Percentiles rank a stretch among this genome's conserved stretches.
Evolutionary conservation across 139 green algal species (phyloP).

Genomic region (Marvania coccoides): DNA sequence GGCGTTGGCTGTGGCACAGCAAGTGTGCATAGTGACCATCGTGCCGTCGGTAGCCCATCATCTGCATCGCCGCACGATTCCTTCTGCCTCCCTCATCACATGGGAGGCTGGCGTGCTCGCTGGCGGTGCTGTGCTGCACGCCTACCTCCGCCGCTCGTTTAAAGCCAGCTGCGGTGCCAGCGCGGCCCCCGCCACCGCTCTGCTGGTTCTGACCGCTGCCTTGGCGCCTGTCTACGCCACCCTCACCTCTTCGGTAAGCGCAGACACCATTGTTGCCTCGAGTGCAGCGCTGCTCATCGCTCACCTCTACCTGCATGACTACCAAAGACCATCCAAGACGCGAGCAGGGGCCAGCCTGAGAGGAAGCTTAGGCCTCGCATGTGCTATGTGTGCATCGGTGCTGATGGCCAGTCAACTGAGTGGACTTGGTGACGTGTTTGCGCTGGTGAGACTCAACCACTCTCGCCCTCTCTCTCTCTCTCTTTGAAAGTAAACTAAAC

Average conservation of each 20-base stretch:
- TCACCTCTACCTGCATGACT: slow-evolving; percentile 85
- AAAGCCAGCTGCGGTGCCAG: background rate
- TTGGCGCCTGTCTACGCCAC: slow-evolving; percentile 69
- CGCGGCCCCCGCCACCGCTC: background rate
- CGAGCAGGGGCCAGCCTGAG: slow-evolving; percentile 44
- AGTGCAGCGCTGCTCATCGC: slow-evolving; percentile 42
- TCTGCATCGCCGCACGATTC: slow-evolving; percentile 22
- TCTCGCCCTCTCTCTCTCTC: background rate
- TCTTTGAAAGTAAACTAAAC: background rate
- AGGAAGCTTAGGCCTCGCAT: slow-evolving; percentile 65
- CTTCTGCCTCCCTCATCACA: background rate
- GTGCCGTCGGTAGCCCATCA: slow-evolving; percentile 40
- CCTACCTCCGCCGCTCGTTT: background rate
- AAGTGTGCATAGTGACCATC: slow-evolving; percentile 51
- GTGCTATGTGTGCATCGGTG: slow-evolving; percentile 61
- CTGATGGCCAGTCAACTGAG: slow-evolving; percentile 68
- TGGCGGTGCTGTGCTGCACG: background rate
- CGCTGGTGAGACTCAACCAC: slow-evolving; percentile 8
- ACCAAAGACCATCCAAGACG: slow-evolving; percentile 59
- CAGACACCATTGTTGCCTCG: slow-evolving; percentile 71
- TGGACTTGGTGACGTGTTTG: slow-evolving; percentile 44
- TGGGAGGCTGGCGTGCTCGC: too few species aligned
- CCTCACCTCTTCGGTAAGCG: slow-evolving; percentile 64
- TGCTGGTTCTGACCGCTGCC: slow-evolving; percentile 36
- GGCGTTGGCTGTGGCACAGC: slow-evolving; percentile 58